These are phyloP conservation scores for Tetrahymena malaccensis DNA, from an alignment of 73 alveolate species.

Conservation along the genomic window DNA sequence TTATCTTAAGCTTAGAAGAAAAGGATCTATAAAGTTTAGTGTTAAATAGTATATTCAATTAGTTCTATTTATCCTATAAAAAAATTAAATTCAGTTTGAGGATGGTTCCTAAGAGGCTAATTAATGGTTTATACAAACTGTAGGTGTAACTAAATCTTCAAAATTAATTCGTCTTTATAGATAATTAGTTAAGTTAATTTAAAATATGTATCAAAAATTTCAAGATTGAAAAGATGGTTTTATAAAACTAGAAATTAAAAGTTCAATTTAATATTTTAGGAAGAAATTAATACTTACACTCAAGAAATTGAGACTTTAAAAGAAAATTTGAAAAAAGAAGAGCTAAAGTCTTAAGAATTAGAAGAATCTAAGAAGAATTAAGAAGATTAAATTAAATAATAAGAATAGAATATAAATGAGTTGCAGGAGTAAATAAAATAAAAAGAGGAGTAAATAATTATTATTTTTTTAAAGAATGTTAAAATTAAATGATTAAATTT, in stretches of 20 bases:
- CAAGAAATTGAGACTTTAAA: neutral
- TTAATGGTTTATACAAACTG: neutral
- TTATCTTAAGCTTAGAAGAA: too few relatives aligned
- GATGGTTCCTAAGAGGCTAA: neutral
- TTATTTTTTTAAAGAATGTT: neutral
- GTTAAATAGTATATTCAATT: too few relatives aligned
- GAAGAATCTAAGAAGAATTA: neutral
- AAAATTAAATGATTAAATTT: neutral
- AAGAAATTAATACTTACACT: neutral
- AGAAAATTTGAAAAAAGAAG: neutral
- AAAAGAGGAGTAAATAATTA: neutral
- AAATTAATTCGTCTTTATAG: neutral
- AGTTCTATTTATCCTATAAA: too few relatives aligned
- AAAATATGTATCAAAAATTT: neutral
- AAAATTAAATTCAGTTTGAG: too few relatives aligned
- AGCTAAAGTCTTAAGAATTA: neutral
- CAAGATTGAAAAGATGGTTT: neutral
- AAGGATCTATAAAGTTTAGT: too few relatives aligned
- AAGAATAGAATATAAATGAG: neutral
- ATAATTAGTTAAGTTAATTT: neutral
- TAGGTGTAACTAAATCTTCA: neutral
- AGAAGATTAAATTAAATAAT: neutral
- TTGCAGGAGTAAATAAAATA: neutral
- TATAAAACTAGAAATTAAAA: neutral
- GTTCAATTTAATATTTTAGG: neutral